Conservation (phyloP, 768 basidiomycete species). For the Boletus barrowsii region DNA sequence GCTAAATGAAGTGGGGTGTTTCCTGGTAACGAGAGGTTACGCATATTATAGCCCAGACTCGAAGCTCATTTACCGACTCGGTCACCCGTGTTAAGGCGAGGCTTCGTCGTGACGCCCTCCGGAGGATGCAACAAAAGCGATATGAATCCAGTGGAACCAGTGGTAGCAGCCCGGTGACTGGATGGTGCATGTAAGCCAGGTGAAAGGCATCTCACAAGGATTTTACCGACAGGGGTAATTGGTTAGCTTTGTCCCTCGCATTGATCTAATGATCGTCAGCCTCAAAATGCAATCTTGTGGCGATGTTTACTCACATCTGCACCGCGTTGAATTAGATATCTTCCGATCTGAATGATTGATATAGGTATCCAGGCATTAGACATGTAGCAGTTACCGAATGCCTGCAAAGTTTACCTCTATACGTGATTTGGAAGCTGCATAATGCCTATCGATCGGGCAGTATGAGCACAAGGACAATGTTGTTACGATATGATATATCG, state of each 20-base stretch:
- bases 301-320: conserved; percentile 72
- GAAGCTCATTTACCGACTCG: conserved; percentile 53
- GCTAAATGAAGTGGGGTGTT: conserved; percentile 97
- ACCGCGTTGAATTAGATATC: conserved; percentile 77
- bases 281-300: conserved; percentile 29
- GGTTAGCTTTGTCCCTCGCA: conserved; percentile 89
- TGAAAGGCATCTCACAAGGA: not conserved
- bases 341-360: conserved; percentile 67
- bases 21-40: conserved; percentile 44
- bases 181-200: conserved; percentile 6
- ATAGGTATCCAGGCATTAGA: conserved; percentile 24
- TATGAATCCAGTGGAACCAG: conserved; percentile 88
- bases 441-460: conserved; percentile 56
- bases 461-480: conserved; percentile 1
- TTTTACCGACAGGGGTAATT: conserved; percentile 72
- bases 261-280: conserved; percentile 68
- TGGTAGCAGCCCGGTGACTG: conserved; percentile 95
- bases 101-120: conserved; percentile 60
- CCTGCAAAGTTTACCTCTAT: conserved; percentile 56
- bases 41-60: not conserved
- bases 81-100: conserved; percentile 83
- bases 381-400: conserved; percentile 19
- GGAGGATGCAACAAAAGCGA: conserved; percentile 81
- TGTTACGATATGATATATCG: conserved; percentile 19
- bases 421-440: conserved; percentile 89